Evolutionary conservation across 495 filamentous ascomycete species (phyloP), one percentile per base, ranked within the genome.

Genomic region (Penicillium daleae): DNA sequence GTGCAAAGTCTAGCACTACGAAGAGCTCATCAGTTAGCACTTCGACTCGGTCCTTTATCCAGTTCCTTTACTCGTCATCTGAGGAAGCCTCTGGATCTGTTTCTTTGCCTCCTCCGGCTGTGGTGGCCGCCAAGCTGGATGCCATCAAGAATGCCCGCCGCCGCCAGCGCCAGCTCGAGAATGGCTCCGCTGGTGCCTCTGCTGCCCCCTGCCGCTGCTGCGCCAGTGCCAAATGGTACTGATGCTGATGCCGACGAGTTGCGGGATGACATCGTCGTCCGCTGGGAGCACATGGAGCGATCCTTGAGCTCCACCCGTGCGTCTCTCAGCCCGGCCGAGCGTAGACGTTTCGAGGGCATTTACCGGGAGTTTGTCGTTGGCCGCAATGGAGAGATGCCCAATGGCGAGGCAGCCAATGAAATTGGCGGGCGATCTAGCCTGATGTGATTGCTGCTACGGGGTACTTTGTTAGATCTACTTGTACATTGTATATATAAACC

Each of bases 361-460:
- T 99, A 99, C 71, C 80, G 83, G 6, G 96, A 98, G 80, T 99
- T 99, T 80, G 85, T 97, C 5, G 88, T 89, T 7, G 92, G 92
- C 8, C 83, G 95, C 61, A 96, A 92, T 73, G 95, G 95, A 27
- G 95, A 97, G 73, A 92, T 99, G 92, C 90, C 85, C 42, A 93
- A 87, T 74, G 95, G 95, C 10, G 90, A 99, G 74, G 92, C 90
- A 1, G 86, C 86, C 27, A 95, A 85, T 73, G 95, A 99, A 76
- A 85, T 99, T 71, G 95, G 95, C 4, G 96, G 95, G 22, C 80
- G 95, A 70, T 93, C 88, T 60, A 98, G 92, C 78, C 80, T 99
- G 68, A 97, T 97, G 93, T 97, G 80, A 82, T 65, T 54, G 15
- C 9, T 29, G n/a, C 8, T 31, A 42, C 53, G 48, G 15, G 46